Conservation (phyloP, 2,329 filamentous ascomycete genomes). For the Grosmannia clavigera region DNA sequence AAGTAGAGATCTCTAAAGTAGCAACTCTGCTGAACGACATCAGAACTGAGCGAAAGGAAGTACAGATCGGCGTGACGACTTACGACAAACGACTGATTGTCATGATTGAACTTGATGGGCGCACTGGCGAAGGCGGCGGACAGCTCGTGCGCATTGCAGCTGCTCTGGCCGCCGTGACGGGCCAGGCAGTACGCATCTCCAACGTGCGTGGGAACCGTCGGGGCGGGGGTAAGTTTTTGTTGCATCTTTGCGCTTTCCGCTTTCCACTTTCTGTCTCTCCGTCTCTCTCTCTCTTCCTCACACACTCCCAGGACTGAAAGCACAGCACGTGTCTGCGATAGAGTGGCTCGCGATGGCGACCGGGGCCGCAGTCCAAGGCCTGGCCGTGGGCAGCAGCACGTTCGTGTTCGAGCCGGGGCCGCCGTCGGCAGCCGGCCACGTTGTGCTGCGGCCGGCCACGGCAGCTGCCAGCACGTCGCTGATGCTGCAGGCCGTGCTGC, state of each 20-base stretch:
- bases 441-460: conserved; percentile 26
- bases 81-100: neutral
- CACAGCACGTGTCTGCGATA: conserved; percentile 46
- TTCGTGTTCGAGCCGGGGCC: conserved; percentile 32
- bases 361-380: conserved; percentile 35
- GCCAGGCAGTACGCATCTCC: conserved; percentile 37
- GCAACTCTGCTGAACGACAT: too few relatives aligned
- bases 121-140: conserved; percentile 48
- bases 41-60: neutral
- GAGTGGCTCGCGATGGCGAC: conserved; percentile 40
- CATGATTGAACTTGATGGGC: conserved; percentile 39
- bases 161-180: conserved; percentile 41
- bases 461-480: conserved; percentile 41
- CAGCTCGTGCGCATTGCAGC: conserved; percentile 47
- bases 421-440: conserved; percentile 14
- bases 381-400: conserved; percentile 36
- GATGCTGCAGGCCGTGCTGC: conserved; percentile 48
- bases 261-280: conserved; percentile 6
- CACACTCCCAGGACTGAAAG: conserved; percentile 37
- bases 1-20: too few relatives aligned
- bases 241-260: too few relatives aligned
- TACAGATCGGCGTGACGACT: neutral
- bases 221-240: conserved; percentile 17
- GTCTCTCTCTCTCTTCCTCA: neutral
- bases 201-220: conserved; percentile 43